Percentiles rank a stretch among this genome's conserved stretches.
phyloP scores from a whole-genome alignment of 2,329 filamentous ascomycete species.

The Venturia pyrina region DNA sequence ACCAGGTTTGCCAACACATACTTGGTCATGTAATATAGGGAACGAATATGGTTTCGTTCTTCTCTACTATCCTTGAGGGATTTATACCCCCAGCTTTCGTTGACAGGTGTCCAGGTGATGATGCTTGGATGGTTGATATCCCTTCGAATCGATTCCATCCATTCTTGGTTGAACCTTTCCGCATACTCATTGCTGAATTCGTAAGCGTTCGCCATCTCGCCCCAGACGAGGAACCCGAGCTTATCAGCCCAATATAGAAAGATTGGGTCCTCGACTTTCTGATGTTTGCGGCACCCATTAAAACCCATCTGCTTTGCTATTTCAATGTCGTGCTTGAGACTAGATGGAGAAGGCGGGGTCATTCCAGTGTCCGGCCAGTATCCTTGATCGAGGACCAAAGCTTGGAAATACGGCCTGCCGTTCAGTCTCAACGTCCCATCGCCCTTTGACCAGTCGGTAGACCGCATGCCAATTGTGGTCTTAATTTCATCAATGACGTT shows the following conservation, averaged over 20 bases:
- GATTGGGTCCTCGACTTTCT: constrained; percentile 52
- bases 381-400: constrained; percentile 50
- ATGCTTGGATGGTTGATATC: constrained; percentile 58
- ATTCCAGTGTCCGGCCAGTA: constrained; percentile 54
- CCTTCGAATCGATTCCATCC: constrained; percentile 51
- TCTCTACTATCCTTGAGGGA: constrained; percentile 44
- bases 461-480: constrained; percentile 53
- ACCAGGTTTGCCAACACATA: constrained; percentile 34
- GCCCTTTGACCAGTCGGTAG: constrained; percentile 47
- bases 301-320: constrained; percentile 52
- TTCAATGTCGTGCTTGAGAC: constrained; percentile 43
- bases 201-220: constrained; percentile 56
- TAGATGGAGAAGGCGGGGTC: constrained; percentile 43
- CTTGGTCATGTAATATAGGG: constrained; percentile 56
- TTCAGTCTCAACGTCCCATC: constrained; percentile 47
- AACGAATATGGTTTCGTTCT: constrained; percentile 54
- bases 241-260: constrained; percentile 54
- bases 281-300: constrained; percentile 56
- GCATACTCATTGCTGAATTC: constrained; percentile 50
- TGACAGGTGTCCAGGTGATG: constrained; percentile 55
- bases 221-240: constrained; percentile 54
- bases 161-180: constrained; percentile 53
- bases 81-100: constrained; percentile 52
- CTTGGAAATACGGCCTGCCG: constrained; percentile 49
- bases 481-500: constrained; percentile 44